Evolutionary conservation across 164 flowering plant species (phyloP).

Genomic region (Pachysandra terminalis): DNA sequence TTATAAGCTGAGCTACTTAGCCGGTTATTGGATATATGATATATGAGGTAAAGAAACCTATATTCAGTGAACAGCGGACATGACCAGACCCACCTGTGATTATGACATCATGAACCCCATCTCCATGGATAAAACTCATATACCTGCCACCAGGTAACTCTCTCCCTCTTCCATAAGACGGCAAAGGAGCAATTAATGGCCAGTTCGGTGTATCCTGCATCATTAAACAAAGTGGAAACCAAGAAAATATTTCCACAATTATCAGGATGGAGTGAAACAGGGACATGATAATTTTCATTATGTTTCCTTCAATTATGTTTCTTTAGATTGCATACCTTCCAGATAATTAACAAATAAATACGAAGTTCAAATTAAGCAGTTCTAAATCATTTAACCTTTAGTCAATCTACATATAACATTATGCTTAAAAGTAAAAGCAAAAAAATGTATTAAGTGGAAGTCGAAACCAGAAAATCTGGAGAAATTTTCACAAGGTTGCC

Average conservation of each 20-base stretch:
- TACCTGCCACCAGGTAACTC: conserved; percentile 95
- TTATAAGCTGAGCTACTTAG: not conserved
- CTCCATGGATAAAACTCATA: conserved; percentile 86
- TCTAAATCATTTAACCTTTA: no score
- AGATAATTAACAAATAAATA: no score
- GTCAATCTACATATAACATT: no score
- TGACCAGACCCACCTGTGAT: conserved; percentile 67
- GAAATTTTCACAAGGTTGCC: no score
- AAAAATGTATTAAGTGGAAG: no score
- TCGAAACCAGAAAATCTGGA: no score
- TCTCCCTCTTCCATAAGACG: conserved; percentile 98
- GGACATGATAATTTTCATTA: not conserved
- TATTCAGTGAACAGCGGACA: not conserved
- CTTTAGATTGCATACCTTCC: no score
- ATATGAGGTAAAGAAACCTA: not conserved
- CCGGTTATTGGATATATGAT: not conserved
- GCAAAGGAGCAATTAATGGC: conserved; percentile 88
- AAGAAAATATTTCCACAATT: no score
- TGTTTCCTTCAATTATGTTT: no score
- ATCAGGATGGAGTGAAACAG: not conserved
- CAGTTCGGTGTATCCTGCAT: conserved; percentile 66
- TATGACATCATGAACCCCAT: conserved; percentile 77
- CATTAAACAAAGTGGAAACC: conserved; percentile 3
- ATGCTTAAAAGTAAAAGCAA: no score
- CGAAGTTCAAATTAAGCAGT: no score